phyloP scores from a whole-genome alignment of 2,329 filamentous ascomycete species.

The Sarocladiaceae sp. region DNA sequence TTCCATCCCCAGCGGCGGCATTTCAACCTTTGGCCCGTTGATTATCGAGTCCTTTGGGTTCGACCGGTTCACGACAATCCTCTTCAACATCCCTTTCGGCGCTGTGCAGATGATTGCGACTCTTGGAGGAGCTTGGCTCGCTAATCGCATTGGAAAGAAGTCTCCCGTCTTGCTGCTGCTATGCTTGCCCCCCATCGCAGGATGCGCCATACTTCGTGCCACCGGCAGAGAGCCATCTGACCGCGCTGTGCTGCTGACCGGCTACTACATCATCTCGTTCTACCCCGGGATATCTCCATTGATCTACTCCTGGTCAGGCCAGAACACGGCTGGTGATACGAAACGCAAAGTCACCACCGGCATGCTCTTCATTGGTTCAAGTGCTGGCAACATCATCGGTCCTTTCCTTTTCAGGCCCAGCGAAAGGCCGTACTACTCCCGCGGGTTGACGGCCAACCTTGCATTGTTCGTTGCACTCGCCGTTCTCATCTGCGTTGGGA shows the following conservation, averaged over 20 bases:
- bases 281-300: slow-evolving; percentile 51
- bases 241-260: slow-evolving; percentile 44
- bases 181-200: slow-evolving; percentile 50
- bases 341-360: slow-evolving; percentile 60
- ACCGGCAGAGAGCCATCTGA: slow-evolving; percentile 38
- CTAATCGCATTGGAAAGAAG: slow-evolving; percentile 49
- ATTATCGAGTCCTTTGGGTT: slow-evolving; percentile 55
- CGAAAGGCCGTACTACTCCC: slow-evolving; percentile 51
- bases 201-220: slow-evolving; percentile 46
- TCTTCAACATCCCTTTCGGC: slow-evolving; percentile 57
- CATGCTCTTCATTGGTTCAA: slow-evolving; percentile 55
- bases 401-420: slow-evolving; percentile 52
- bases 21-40: slow-evolving; percentile 51
- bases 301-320: slow-evolving; percentile 50
- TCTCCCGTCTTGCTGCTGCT: slow-evolving; percentile 46
- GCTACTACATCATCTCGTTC: slow-evolving; percentile 54
- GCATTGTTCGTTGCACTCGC: slow-evolving; percentile 52
- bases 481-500: slow-evolving; percentile 31
- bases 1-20: slow-evolving; percentile 51
- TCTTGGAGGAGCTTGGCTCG: slow-evolving; percentile 49
- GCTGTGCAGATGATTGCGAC: slow-evolving; percentile 54
- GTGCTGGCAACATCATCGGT: slow-evolving; percentile 58
- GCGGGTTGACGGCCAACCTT: slow-evolving; percentile 54
- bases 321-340: slow-evolving; percentile 57
- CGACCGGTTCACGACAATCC: slow-evolving; percentile 46